phyloP scores from a whole-genome alignment of 1,284 basidiomycete species.

The Ganoderma sp. region DNA sequence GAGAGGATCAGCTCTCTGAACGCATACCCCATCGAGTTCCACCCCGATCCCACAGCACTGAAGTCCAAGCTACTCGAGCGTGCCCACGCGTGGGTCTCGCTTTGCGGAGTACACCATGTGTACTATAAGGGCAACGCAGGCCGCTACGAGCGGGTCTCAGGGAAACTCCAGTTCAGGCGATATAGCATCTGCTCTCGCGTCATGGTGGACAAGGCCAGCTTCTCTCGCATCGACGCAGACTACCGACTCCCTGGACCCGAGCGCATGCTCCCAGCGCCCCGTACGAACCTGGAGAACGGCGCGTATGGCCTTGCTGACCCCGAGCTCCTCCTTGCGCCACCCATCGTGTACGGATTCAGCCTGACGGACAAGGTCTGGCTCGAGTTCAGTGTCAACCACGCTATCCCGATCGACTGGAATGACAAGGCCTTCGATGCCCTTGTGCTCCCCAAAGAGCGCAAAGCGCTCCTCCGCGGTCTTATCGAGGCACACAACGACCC shows the following conservation, averaged over 20 bases:
- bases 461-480: conserved; percentile 59
- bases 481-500: conserved; percentile 53
- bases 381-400: conserved; percentile 58
- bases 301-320: conserved; percentile 16
- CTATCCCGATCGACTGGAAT: conserved; percentile 60
- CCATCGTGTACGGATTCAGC: conserved; percentile 63
- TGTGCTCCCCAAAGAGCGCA: conserved; percentile 56
- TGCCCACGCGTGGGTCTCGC: conserved; percentile 56
- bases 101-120: conserved; percentile 59
- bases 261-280: background rate
- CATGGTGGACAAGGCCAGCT: conserved; percentile 52
- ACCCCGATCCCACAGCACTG: conserved; percentile 47
- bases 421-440: conserved; percentile 61
- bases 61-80: conserved; percentile 47
- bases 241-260: conserved; percentile 14
- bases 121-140: conserved; percentile 57
- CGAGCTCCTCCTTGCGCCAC: conserved; percentile 56
- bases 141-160: conserved; percentile 29
- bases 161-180: conserved; percentile 43
- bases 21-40: conserved; percentile 56
- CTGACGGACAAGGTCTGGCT: conserved; percentile 63
- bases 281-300: background rate
- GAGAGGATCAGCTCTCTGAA: conserved; percentile 53
- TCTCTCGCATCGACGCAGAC: conserved; percentile 10
- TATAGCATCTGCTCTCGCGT: conserved; percentile 53